Evolutionary conservation across 2,329 filamentous ascomycete species (phyloP).

Genomic region (Chrysoporthe puriensis): DNA sequence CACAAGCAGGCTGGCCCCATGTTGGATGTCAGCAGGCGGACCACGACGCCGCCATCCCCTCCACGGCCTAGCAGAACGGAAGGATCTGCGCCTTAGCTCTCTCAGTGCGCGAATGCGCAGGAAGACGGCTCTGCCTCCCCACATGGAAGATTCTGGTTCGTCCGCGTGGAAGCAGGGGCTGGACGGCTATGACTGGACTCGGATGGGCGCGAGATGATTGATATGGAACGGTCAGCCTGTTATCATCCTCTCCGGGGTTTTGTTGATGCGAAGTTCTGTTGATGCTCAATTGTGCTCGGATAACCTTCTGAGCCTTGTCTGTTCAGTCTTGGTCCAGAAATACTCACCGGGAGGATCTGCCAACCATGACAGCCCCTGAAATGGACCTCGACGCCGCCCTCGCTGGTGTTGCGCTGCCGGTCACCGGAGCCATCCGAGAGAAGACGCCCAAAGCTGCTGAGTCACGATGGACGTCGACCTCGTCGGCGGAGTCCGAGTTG

Average conservation of each 20-base stretch:
- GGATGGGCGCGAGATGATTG: conserved; percentile 16
- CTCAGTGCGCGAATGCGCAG: conserved; percentile 20
- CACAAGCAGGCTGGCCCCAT: neutral
- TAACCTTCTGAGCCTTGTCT: neutral
- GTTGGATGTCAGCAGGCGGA: neutral
- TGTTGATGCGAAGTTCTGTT: conserved; percentile 24
- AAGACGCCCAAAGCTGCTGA: conserved; percentile 16
- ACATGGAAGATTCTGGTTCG: conserved; percentile 25
- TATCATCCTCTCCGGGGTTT: neutral
- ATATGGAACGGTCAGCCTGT: neutral
- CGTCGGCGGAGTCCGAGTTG: conserved; percentile 24
- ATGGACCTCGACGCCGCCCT: conserved; percentile 18
- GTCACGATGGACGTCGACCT: conserved; percentile 28
- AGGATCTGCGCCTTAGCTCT: neutral
- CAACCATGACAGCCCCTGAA: conserved; percentile 15
- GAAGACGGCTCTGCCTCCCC: conserved; percentile 2
- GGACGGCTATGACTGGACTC: conserved; percentile 22
- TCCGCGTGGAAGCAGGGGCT: conserved; percentile 15
- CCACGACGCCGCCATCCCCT: neutral
- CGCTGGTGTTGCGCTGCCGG: conserved; percentile 10
- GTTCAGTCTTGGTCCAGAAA: conserved; percentile 4
- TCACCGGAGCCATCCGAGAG: conserved; percentile 14
- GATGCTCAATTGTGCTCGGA: conserved; percentile 27
- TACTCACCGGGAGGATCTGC: neutral
- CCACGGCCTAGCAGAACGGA: neutral